Conservation (phyloP, 805 yeast species). For the Peterozyma xylosa region DNA sequence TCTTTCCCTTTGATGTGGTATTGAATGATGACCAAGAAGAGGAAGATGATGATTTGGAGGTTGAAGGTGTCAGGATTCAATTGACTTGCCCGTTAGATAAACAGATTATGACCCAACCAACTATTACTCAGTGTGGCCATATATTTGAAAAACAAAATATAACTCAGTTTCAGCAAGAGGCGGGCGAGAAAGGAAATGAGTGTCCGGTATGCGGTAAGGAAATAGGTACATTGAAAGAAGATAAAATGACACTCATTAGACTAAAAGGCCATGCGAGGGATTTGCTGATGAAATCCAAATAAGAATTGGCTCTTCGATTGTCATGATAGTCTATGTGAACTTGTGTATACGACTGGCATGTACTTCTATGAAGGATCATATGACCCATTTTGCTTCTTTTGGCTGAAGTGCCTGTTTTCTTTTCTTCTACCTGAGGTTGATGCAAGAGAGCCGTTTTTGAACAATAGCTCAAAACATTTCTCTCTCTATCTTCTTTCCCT, state of each 20-base stretch:
- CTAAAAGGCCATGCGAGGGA: slow-evolving; percentile 30
- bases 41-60: slow-evolving; percentile 54
- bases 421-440: no score
- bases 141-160: slow-evolving; percentile 48
- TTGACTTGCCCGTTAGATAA: slow-evolving; percentile 62
- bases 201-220: slow-evolving; percentile 54
- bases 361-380: no score
- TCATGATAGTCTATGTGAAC: no score
- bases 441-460: no score
- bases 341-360: no score
- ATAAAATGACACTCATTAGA: slow-evolving; percentile 48
- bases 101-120: slow-evolving; percentile 43
- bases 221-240: slow-evolving; percentile 26
- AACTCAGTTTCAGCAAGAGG: slow-evolving; percentile 20
- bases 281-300: slow-evolving; percentile 1
- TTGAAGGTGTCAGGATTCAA: slow-evolving; percentile 67
- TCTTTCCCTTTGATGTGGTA: slow-evolving; percentile 4
- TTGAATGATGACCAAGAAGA: slow-evolving; percentile 19
- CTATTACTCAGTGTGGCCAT: slow-evolving; percentile 52
- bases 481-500: no score
- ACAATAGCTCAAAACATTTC: no score
- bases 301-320: no score
- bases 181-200: slow-evolving; percentile 12
- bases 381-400: no score
- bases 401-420: no score